Base-by-base conservation (phyloP, 1,139 yeast species). In the Hemisphaericaspora subhashii region DNA sequence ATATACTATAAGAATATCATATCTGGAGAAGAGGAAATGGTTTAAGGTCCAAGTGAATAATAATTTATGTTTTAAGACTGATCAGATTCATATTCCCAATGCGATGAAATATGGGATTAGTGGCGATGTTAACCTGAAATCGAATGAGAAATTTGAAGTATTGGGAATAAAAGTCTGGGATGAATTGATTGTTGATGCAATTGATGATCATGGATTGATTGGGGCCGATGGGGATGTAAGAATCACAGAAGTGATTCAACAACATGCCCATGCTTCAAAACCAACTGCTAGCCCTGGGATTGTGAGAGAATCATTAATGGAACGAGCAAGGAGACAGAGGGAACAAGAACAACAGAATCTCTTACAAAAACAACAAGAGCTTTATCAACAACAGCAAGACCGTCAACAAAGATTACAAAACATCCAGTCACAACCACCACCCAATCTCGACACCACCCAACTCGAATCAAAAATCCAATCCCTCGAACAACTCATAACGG, bases 11-110 rank as follows among this genome's bases (percentile, higher is more conserved):
- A 74, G 89, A 58, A 51, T 84, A 11, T 76, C 84, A 2, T 83
- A 82, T 51, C 72, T 79, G 24, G 58, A 61, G n/a, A 28, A 45
- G 1, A 45, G 47, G 21, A 64, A 66, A 23, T 59, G 72, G 51
- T 69, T 85, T 44, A 81, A 82, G 48, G 72, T 84, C 13, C 88
- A 85, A 48, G 61, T 83, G 33, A 88, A 85, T 55, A 85, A 85
- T 54, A 79, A 76, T 49, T 66, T 85, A 40, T 81, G 89, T 54
- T 79, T 84, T 60, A 81, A 80, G 54, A 81, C 89, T 0, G 74
- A 77, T 44, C 58, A 74, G 39, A 64, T 84, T 30, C 52, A 57
- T 18, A 53, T 80, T 16, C 74, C 73, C 15, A 35, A 42, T 3
- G 38, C 48, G 23, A 20, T 44, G 1, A 66, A 60, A 39, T 50